Conservation (phyloP, 1,284 basidiomycete genomes). For the Gymnopus androsaceus region DNA sequence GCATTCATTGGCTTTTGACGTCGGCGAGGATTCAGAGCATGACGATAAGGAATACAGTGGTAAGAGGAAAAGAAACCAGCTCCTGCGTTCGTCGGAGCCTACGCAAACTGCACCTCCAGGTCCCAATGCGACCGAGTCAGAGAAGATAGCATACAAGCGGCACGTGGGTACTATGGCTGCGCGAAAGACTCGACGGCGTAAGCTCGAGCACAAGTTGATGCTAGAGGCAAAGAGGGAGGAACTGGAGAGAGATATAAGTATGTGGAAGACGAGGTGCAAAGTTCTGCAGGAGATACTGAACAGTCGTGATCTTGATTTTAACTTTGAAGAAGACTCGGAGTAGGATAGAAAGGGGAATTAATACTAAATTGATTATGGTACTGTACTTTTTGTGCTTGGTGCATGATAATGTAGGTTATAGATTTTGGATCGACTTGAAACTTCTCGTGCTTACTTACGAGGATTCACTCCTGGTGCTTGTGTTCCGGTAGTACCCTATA, state of each 20-base stretch:
- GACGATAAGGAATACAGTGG: too few relatives aligned
- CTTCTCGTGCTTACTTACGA: too few relatives aligned
- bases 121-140: slow-evolving; percentile 36
- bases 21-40: too few relatives aligned
- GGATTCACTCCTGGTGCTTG: too few relatives aligned
- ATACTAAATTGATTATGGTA: neutral
- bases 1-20: neutral
- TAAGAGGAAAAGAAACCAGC: neutral
- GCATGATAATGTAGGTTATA: neutral
- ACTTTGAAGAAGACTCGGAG: slow-evolving; percentile 7
- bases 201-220: slow-evolving; percentile 59
- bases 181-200: slow-evolving; percentile 60
- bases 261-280: slow-evolving; percentile 39
- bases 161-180: slow-evolving; percentile 68
- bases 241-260: slow-evolving; percentile 46
- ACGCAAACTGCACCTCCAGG: neutral
- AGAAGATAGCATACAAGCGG: slow-evolving; percentile 63
- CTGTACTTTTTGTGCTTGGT: neutral
- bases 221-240: slow-evolving; percentile 49
- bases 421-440: too few relatives aligned
- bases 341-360: neutral
- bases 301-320: neutral
- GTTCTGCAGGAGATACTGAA: slow-evolving; percentile 6
- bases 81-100: neutral
- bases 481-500: too few relatives aligned